Conservation (phyloP, 257 asterid species). For the Solanum neorickii region DNA sequence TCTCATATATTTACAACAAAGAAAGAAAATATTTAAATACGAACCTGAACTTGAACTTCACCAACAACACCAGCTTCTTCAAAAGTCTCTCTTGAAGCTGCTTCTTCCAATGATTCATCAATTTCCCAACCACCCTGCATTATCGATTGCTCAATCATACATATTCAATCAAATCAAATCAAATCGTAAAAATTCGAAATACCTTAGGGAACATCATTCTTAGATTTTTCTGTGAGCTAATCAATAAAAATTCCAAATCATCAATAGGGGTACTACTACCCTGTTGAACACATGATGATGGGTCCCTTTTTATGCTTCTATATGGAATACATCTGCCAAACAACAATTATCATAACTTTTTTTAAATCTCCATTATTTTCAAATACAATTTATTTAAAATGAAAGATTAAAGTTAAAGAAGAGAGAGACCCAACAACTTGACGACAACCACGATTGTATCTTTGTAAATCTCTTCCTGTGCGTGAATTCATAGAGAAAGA, state of each 20-base stretch:
- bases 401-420: neutral
- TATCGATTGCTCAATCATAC: neutral
- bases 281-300: conserved; percentile 19
- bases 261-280: conserved; percentile 24
- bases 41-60: conserved; percentile 37
- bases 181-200: neutral
- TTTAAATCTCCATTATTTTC: neutral
- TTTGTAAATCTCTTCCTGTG: conserved; percentile 64
- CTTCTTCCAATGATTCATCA: conserved; percentile 74
- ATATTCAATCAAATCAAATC: neutral
- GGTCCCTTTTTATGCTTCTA: conserved; percentile 30
- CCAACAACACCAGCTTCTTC: conserved; percentile 94
- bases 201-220: conserved; percentile 98
- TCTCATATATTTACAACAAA: neutral
- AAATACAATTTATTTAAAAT: neutral
- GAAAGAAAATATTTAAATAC: no score
- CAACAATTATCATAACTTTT: neutral
- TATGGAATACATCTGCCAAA: conserved; percentile 76
- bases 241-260: conserved; percentile 73
- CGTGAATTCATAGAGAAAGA: conserved; percentile 42
- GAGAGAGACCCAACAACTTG: conserved; percentile 69
- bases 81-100: conserved; percentile 73
- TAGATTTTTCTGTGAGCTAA: conserved; percentile 85
- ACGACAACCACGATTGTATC: conserved; percentile 54
- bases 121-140: conserved; percentile 92